Evolutionary conservation across 2,329 filamentous ascomycete genomes (phyloP), one percentile per base, ranked within the genome.

Genomic region (Truncatella angustata): DNA sequence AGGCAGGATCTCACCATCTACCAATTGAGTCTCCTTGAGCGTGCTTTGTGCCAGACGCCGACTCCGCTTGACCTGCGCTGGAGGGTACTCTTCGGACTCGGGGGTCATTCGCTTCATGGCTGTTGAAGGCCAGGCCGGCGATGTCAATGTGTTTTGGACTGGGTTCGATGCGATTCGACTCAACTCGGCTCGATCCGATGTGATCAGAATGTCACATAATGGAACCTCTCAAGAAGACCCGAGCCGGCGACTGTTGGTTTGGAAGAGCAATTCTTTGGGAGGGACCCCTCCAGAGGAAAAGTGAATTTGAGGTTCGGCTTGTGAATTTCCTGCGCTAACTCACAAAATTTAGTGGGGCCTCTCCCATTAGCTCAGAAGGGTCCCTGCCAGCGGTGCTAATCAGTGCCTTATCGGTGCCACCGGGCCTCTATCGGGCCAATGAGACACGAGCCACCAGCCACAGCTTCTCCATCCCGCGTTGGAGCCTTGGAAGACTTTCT

Each of bases 51-150:
- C 40, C 24, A 44, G 21, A 14, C 40, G 12, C 20, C 57, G 58
- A 30, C 21, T 21, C 49, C 51, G 56, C 53, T 60, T 60, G 50
- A 59, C 47, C 55, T n/a, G n/a, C n/a, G n/a, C n/a, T n/a, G 44
- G 56, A 54, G 30, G 39, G 16, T 16, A 32, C 34, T 35, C 59
- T 44, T 55, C 54, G 7, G 37, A 32, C 12, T 51, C 43, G 24
- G 35, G 37, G 5, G 53, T 55, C 45, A 56, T 57, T 47, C 64
- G 55, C 53, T 66, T 66, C 63, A 66, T 66, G 3, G n/a, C 50
- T 28, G n/a, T 42, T 24, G 35, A 42, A 30, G 5, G 35, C 26
- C n/a, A 24, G 32, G 12, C 11, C 12, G 26, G 28, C 28, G 14
- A 14, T 32, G 14, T 14, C 14, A 32, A 32, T 32, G 7, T 9